A percentile compares a stretch with the other conserved stretches of the same genome.
These are phyloP conservation scores for Chenopodium quinoa DNA, from an alignment of 148 eudicot species.

Conservation along the genomic window DNA sequence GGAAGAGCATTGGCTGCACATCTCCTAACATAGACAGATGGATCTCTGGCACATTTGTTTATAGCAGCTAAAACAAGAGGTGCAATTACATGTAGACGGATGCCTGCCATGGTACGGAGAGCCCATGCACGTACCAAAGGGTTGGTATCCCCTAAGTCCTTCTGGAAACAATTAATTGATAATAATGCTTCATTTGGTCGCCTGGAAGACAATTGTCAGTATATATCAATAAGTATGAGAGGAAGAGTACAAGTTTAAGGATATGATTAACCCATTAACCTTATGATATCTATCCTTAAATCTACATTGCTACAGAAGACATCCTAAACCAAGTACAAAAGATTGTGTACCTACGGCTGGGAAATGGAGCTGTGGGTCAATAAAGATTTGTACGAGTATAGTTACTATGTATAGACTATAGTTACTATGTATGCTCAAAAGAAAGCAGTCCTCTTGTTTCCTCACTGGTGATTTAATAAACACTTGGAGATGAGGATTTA, in stretches of 20 bases:
- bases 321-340: not conserved
- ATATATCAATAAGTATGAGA: not conserved
- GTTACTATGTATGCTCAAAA: not conserved
- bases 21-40: constrained; percentile 93
- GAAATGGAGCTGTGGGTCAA: not conserved
- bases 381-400: not conserved
- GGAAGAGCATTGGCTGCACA: constrained; percentile 99
- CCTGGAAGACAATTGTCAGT: constrained; percentile 43
- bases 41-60: constrained; percentile 93
- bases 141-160: constrained; percentile 91
- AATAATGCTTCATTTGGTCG: constrained; percentile 97
- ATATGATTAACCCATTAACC: not conserved
- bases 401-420: not conserved
- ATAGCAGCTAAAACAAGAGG: constrained; percentile 86
- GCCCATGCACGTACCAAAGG: constrained; percentile 99
- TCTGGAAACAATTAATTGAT: constrained; percentile 95
- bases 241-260: not conserved
- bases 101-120: constrained; percentile 99
- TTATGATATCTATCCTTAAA: not conserved
- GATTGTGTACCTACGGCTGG: not conserved
- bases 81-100: constrained; percentile 83
- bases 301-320: not conserved
- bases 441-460: not conserved
- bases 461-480: not conserved
- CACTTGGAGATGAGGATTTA: not conserved